phyloP scores from a whole-genome alignment of 1,284 basidiomycete genomes.

The Phellinidium pouzarii region DNA sequence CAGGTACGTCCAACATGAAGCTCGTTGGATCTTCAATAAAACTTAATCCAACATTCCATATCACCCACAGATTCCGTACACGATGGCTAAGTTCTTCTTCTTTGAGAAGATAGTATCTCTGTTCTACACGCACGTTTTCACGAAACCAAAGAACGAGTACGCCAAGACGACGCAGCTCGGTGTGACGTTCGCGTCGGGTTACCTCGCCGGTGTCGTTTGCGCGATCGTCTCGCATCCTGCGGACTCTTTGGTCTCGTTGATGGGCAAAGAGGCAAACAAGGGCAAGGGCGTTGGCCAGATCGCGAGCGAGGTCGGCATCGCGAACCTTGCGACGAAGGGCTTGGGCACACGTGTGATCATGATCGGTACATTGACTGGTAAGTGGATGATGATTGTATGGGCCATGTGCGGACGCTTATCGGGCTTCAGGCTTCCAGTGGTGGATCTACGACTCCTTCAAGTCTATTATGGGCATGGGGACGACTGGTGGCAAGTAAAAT shows the following conservation, averaged over 20 bases:
- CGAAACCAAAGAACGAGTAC: constrained; percentile 67
- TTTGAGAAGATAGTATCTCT: constrained; percentile 72
- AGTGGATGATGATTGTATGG: not conserved
- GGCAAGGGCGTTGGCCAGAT: constrained; percentile 67
- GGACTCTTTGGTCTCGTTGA: constrained; percentile 71
- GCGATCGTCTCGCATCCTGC: constrained; percentile 80
- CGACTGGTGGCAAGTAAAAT: constrained; percentile 75
- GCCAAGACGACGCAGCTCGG: constrained; percentile 69
- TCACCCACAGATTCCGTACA: constrained; percentile 64
- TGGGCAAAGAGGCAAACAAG: constrained; percentile 71
- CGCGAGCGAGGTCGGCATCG: constrained; percentile 57
- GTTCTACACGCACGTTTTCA: constrained; percentile 74
- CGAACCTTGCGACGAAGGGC: constrained; percentile 66
- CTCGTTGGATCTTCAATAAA: not conserved
- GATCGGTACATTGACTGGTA: constrained; percentile 42
- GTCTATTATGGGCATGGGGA: constrained; percentile 71
- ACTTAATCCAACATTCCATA: not conserved
- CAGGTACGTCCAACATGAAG: constrained; percentile 43
- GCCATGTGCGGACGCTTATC: not conserved
- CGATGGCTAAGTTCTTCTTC: constrained; percentile 86
- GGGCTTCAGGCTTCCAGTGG: constrained; percentile 66
- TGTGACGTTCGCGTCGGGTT: constrained; percentile 75
- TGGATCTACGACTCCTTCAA: constrained; percentile 86
- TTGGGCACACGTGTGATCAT: constrained; percentile 75
- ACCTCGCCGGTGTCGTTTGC: constrained; percentile 76